These are phyloP conservation scores for Jatropha curcas DNA, from an alignment of 345 rosid genomes.

Conservation along the genomic window DNA sequence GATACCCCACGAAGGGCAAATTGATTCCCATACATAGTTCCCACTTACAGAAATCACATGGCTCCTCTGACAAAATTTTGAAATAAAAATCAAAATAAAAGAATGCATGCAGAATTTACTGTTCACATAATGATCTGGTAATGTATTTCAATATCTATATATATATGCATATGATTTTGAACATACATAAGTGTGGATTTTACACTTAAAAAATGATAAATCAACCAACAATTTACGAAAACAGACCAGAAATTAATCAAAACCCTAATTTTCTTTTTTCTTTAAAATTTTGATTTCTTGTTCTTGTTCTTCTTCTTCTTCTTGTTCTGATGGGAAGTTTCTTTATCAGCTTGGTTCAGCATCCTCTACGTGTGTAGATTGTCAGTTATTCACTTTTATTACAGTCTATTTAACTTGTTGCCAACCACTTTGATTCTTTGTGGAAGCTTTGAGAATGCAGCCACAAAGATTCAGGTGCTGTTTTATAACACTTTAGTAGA, in stretches of 20 bases:
- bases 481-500: not conserved
- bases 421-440: slow-evolving; percentile 5
- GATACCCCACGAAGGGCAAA: slow-evolving; percentile 14
- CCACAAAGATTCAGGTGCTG: slow-evolving; percentile 3
- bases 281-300: no score
- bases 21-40: slow-evolving; percentile 13
- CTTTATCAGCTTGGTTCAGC: not conserved
- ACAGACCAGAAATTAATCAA: no score
- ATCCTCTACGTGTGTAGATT: not conserved
- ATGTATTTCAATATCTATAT: not conserved
- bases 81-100: not conserved
- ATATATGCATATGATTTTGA: no score
- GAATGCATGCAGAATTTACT: not conserved
- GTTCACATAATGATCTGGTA: not conserved
- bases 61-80: not conserved
- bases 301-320: not conserved
- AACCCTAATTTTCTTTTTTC: no score
- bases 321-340: slow-evolving; percentile 12
- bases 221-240: no score
- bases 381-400: slow-evolving; percentile 12
- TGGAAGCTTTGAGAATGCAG: slow-evolving; percentile 2
- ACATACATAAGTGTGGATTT: no score
- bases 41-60: slow-evolving; percentile 18
- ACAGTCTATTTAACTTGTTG: slow-evolving; percentile 1
- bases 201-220: no score